Evolutionary conservation across 176 grass and related monocot species (phyloP).

Genomic region (barley (Hordeum vulgare)): MorexV3_pseudomolecules_assembly NC_058521.1:607792028-607792527

Average conservation of each 20-base stretch:
- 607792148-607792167: conserved; percentile 30
- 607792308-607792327: neutral
- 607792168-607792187: conserved; percentile 38
- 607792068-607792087: conserved; percentile 24
- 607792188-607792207: conserved; percentile 12
- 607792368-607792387: too few relatives aligned
- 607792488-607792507: too few relatives aligned
- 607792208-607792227: neutral
- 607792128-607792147: conserved; percentile 34
- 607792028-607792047: conserved; percentile 9
- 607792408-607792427: too few relatives aligned
- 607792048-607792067: conserved; percentile 8
- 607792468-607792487: too few relatives aligned
- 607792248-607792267: neutral
- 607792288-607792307: neutral
- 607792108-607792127: conserved; percentile 33
- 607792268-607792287: neutral
- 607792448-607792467: too few relatives aligned
- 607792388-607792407: too few relatives aligned
- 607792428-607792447: too few relatives aligned
- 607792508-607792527: too few relatives aligned
- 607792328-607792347: neutral
- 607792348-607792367: neutral
- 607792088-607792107: conserved; percentile 14
- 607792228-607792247: neutral